Evolutionary conservation across 345 rosid genomes (phyloP), one percentile per base, ranked within the genome.

Genomic region (Litchi chinensis): DNA sequence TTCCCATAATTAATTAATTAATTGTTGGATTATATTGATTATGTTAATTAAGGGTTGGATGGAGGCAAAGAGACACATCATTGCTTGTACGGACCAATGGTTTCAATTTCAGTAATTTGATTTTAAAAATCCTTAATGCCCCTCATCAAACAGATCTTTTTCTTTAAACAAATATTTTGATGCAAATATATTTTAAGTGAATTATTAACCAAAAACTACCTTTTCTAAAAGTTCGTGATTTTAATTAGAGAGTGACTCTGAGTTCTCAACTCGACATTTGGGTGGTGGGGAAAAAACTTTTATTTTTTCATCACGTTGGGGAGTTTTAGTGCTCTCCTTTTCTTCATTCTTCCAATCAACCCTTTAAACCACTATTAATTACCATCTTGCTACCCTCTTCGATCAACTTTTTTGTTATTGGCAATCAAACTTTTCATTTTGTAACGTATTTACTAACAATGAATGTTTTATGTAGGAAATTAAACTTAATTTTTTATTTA

Each of bases 221-320:
- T 54, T 75, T 75, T 59, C n/a, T 18, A n/a, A 71, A 68, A 65
- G 69, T 65, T 57, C 48, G 28, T 68, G 46, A 60, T 57, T 79
- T 44, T 1, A 56, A 44, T 71, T 71, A 59, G 28, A 24, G 26
- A 59, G 39, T 18, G 39, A 56, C 10, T 24, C 59, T 10, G 65
- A 81, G 83, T 85, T 82, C 82, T 68, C 74, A 72, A 75, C 80
- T 79, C 13, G 79, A 75, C 82, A 77, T 67, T 77, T 83, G 83
- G 83, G 74, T 74, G 79, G 56, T 48, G 82, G 62, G 39, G 66
- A n/a, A 64, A 3, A n/a, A 26, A 22, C 39, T 64, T 57, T 65
- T 39, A 54, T 73, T 43, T 8, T 56, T 66, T 39, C 18, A 12
- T 15, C 0, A 13, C 24, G 54, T 73, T 54, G 0, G 6, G 24